Evolutionary conservation across 129 eudicot species (phyloP), one percentile per base, ranked within the genome.

Genomic region (Deinandra increscens): DNA sequence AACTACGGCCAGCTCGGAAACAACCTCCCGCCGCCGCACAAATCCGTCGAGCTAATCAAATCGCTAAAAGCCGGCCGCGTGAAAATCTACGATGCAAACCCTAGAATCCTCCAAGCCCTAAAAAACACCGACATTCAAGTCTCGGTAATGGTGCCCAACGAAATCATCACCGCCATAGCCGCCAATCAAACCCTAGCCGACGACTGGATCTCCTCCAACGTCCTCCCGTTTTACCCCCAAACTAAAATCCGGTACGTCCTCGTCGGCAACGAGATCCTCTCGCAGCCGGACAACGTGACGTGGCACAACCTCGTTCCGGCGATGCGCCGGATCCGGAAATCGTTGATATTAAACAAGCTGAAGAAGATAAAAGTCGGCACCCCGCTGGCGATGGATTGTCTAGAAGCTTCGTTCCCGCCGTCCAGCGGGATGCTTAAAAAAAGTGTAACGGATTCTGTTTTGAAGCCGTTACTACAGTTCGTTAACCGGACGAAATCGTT

Each of bases 201-300:
- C 75, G 37, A 80, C n/a, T 91, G 97, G 97, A 80, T 91, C 38
- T 9, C 17, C 6, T 50, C 79, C 64, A 91, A 88, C 15, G 83
- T 88, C 66, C 60, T 78, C 19, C 85, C 87, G 6, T 88, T 85
- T 45, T 85, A 84, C 81, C 97, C 96, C 6, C 15, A 72, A 1
- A 85, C 95, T 60, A 76, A 44, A 54, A 91, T 88, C 72, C 84
- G 91, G 8, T 88, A 91, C 66, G 72, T 91, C 48, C 87, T 88
- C 34, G 86, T 88, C 61, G 96, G 97, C n/a, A 91, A 88, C 69
- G 96, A 91, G 76, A 82, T 91, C 81, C 79, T 91, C 20, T 82
- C 84, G 66, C 75, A 38, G 55, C 76, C 69, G 3, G 80, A 87
- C 17, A 79, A 81, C 17, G 63, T 76, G 54, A 82, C 86, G 5